Conservation (phyloP, 1,284 basidiomycete species). For the Moniliella sp. region DNA sequence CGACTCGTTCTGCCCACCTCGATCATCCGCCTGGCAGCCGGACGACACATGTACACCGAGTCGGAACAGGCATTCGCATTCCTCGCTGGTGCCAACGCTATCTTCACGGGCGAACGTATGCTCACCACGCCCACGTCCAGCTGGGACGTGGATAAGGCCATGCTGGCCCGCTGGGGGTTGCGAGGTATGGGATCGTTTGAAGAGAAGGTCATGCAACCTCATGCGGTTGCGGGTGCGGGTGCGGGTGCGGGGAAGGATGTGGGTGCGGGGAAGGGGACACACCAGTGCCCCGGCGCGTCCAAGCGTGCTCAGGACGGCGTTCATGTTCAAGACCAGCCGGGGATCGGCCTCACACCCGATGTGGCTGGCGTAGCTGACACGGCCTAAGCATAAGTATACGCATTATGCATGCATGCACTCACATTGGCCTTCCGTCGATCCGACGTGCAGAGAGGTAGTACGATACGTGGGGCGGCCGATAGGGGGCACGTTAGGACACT, state of each 20-base stretch:
- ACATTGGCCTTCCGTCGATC: too few relatives aligned
- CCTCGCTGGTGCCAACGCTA: constrained; percentile 91
- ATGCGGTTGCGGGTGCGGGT: too few relatives aligned
- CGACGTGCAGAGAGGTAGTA: too few relatives aligned
- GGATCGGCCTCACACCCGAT: not conserved
- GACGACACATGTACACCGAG: constrained; percentile 69
- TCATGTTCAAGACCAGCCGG: not conserved
- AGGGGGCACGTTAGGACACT: too few relatives aligned
- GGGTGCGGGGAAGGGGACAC: too few relatives aligned
- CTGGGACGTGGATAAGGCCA: constrained; percentile 58
- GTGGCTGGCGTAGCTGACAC: not conserved
- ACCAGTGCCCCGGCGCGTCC: too few relatives aligned
- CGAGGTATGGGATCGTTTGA: constrained; percentile 61
- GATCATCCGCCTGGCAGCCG: constrained; percentile 84
- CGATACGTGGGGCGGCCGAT: too few relatives aligned
- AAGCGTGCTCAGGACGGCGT: not conserved
- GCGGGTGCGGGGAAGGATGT: too few relatives aligned
- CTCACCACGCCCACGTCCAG: constrained; percentile 61
- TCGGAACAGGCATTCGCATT: constrained; percentile 92
- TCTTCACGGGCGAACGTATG: constrained; percentile 94
- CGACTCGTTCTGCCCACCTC: constrained; percentile 69
- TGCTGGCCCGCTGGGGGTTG: constrained; percentile 81
- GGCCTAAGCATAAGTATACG: not conserved
- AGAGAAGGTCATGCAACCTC: constrained; percentile 12
- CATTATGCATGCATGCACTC: too few relatives aligned